Percentiles rank a stretch among this genome's conserved stretches.
Evolutionary conservation across 352 stramenopile species (phyloP).

Genomic region (Saprolegnia parasitica): DNA sequence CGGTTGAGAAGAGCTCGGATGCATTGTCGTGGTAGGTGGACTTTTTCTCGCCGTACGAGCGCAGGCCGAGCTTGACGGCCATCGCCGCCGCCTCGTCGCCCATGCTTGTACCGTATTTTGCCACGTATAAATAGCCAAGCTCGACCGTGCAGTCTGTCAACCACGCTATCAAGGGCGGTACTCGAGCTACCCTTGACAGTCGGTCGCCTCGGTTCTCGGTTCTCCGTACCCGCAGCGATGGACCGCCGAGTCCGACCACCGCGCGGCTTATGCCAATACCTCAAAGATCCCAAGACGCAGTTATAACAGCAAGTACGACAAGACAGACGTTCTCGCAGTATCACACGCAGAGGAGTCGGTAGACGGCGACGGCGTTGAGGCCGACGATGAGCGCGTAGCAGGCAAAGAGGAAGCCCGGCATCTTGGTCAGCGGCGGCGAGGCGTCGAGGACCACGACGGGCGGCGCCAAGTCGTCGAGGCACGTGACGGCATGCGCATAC

Average conservation of each 20-base stretch:
- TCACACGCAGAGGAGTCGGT: no score
- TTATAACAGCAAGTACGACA: no score
- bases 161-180: no score
- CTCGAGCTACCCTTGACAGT: no score
- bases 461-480: no score
- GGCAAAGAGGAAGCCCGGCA: neutral
- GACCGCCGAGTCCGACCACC: no score
- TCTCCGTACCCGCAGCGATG: no score
- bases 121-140: neutral
- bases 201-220: no score
- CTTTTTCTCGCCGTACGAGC: conserved; percentile 1
- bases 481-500: neutral
- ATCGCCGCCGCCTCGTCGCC: conserved; percentile 24
- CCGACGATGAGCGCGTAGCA: neutral
- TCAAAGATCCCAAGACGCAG: no score
- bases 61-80: conserved; percentile 21
- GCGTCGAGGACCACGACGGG: neutral
- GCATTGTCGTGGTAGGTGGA: conserved; percentile 27
- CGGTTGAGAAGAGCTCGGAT: conserved; percentile 17
- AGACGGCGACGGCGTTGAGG: neutral
- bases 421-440: neutral
- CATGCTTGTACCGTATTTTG: neutral
- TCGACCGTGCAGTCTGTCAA: no score
- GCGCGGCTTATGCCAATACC: no score
- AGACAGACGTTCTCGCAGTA: no score